Percentiles rank a stretch among this genome's conserved stretches.
Conservation (phyloP, 2,329 filamentous ascomycete species). For the Neopestalotiopsis rosae region DNA sequence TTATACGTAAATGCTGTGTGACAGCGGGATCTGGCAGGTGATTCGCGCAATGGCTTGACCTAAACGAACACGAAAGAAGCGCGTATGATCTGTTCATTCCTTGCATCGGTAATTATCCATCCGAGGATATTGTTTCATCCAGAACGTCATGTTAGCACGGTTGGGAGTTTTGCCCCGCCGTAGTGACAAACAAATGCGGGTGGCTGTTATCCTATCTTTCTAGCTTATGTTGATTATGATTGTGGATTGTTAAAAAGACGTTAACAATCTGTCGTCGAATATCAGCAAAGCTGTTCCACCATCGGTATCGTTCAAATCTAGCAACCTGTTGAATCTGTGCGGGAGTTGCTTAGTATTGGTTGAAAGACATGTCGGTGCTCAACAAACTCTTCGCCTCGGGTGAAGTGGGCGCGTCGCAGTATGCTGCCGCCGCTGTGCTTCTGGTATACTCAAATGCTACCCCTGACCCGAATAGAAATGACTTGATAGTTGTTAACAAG, state of each 20-base stretch:
- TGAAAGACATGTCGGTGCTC: background rate
- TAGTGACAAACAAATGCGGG: background rate
- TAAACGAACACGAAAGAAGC: background rate
- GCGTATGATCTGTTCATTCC: background rate
- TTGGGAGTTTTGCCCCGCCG: background rate
- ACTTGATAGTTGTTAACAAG: background rate
- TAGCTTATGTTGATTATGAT: background rate
- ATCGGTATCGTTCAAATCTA: background rate
- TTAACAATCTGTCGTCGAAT: background rate
- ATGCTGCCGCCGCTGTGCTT: background rate
- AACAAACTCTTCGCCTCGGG: background rate
- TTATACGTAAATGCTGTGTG: background rate
- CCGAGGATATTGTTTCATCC: background rate
- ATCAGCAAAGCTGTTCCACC: background rate
- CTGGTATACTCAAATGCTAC: background rate
- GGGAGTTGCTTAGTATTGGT: background rate
- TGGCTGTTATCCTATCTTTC: background rate
- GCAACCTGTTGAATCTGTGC: background rate
- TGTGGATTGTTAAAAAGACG: background rate
- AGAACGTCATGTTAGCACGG: constrained; percentile 1
- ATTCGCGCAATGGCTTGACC: background rate
- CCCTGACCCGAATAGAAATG: background rate
- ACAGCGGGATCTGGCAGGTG: background rate
- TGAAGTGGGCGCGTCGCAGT: background rate
- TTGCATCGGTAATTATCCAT: background rate